These are phyloP conservation scores for Brettanomyces naardenensis DNA, from an alignment of 805 yeast genomes.

Conservation along the genomic window DNA sequence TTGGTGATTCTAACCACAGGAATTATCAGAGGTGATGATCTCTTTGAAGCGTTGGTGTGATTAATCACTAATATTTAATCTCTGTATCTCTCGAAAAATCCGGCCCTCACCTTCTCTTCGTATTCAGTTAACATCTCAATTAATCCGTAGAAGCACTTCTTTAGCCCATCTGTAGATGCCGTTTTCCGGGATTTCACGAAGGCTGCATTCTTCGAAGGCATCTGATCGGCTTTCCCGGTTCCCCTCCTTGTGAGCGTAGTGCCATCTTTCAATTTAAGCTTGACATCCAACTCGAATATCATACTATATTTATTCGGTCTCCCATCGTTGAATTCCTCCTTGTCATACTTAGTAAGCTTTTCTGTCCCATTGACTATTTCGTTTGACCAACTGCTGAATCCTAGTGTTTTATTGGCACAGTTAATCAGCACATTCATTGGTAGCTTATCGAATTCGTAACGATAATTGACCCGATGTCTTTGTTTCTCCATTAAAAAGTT, in stretches of 20 bases:
- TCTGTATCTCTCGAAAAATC: slow-evolving; percentile 17
- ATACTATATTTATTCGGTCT: slow-evolving; percentile 11
- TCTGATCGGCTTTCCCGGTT: slow-evolving; percentile 26
- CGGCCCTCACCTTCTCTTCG: slow-evolving; percentile 18
- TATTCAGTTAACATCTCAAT: slow-evolving; percentile 22
- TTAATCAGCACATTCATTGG: slow-evolving; percentile 20
- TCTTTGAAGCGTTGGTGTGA: slow-evolving; percentile 19
- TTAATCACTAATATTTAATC: slow-evolving; percentile 1
- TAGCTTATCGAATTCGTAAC: slow-evolving; percentile 13
- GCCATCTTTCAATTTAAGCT: slow-evolving; percentile 36
- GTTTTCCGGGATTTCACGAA: slow-evolving; percentile 36
- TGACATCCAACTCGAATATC: slow-evolving; percentile 17
- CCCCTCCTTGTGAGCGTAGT: slow-evolving; percentile 33
- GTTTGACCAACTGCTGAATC: slow-evolving; percentile 45
- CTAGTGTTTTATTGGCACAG: slow-evolving; percentile 41
- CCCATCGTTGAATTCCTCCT: slow-evolving; percentile 13
- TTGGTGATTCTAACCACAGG: slow-evolving; percentile 38
- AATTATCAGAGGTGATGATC: slow-evolving; percentile 29
- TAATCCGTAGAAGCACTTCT: slow-evolving; percentile 33
- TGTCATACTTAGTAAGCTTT: slow-evolving; percentile 8
- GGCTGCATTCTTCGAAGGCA: slow-evolving; percentile 28
- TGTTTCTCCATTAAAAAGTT: slow-evolving; percentile 10
- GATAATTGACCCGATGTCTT: slow-evolving; percentile 4
- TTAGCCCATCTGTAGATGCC: slow-evolving; percentile 39
- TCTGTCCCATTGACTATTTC: slow-evolving; percentile 22